These are phyloP conservation scores for Talaromyces nanjingensis DNA, from an alignment of 495 filamentous ascomycete genomes.

Conservation along the genomic window DNA sequence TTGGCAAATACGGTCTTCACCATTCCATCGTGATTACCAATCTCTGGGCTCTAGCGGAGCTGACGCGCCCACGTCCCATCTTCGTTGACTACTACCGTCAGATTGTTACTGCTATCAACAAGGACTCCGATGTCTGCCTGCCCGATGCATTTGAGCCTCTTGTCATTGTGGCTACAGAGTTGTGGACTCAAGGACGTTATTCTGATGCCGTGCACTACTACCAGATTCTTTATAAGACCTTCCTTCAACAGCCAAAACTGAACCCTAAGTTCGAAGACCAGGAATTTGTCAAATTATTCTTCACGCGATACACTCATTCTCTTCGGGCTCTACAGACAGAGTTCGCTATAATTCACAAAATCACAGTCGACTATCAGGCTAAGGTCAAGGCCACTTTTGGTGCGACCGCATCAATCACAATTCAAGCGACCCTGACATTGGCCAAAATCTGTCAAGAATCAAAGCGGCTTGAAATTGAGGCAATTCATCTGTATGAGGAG, in stretches of 20 bases:
- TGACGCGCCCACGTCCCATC: constrained; percentile 26
- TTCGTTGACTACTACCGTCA: constrained; percentile 33
- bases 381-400: constrained; percentile 26
- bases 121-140: constrained; percentile 23
- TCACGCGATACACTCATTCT: constrained; percentile 26
- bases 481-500: constrained; percentile 25
- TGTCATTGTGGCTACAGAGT: constrained; percentile 30
- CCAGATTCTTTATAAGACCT: constrained; percentile 26
- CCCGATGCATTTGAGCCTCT: constrained; percentile 29
- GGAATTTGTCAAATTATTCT: constrained; percentile 24
- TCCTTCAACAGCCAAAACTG: constrained; percentile 22
- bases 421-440: constrained; percentile 27
- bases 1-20: constrained; percentile 22
- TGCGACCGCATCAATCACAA: constrained; percentile 27
- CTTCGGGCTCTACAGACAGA: constrained; percentile 25
- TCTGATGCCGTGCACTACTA: constrained; percentile 26
- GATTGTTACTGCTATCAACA: constrained; percentile 28
- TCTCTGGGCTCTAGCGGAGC: constrained; percentile 28
- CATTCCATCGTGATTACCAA: constrained; percentile 27
- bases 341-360: constrained; percentile 24
- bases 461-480: constrained; percentile 27
- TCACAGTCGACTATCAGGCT: constrained; percentile 26
- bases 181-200: constrained; percentile 29
- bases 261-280: constrained; percentile 24
- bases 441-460: constrained; percentile 31